These are phyloP conservation scores for Hypseocharis bilobata DNA, from an alignment of 441 rosid species.

Conservation along the genomic window DNA sequence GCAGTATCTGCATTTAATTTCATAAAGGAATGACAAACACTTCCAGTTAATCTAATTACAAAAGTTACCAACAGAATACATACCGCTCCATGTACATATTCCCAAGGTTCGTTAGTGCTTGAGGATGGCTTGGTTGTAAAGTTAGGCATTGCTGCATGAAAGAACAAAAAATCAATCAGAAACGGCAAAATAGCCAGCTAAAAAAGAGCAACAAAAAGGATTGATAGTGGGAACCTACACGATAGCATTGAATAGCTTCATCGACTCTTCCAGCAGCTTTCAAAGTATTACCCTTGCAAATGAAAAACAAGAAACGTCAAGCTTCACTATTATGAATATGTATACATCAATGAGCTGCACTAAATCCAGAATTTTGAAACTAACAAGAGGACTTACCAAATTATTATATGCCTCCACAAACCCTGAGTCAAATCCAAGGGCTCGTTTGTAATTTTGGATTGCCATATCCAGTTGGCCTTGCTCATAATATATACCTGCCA, in stretches of 20 bases:
- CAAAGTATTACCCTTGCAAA: slow-evolving; percentile 79
- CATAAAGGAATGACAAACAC: not conserved
- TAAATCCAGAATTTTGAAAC: not conserved
- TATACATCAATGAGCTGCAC: slow-evolving; percentile 6
- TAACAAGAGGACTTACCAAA: slow-evolving; percentile 48
- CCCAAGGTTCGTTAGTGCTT: slow-evolving; percentile 93
- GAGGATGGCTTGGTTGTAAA: slow-evolving; percentile 87
- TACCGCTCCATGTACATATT: slow-evolving; percentile 97
- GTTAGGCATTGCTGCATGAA: slow-evolving; percentile 74
- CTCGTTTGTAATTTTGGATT: slow-evolving; percentile 77
- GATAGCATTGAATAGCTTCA: slow-evolving; percentile 90
- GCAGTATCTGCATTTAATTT: not conserved
- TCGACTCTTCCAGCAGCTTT: slow-evolving; percentile 86
- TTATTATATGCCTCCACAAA: slow-evolving; percentile 93
- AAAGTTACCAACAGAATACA: not conserved
- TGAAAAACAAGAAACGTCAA: slow-evolving; percentile 7
- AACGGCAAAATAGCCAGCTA: not conserved
- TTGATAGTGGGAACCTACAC: slow-evolving; percentile 34
- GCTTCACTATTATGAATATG: not conserved
- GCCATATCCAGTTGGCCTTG: slow-evolving; percentile 84
- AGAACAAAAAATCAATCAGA: slow-evolving; percentile 11
- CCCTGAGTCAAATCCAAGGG: slow-evolving; percentile 67
- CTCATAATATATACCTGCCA: slow-evolving; percentile 82
- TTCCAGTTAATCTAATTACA: not conserved
- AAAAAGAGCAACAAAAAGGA: not conserved